Conservation (phyloP, 148 eudicot species). For the Nyssa sinensis region DNA sequence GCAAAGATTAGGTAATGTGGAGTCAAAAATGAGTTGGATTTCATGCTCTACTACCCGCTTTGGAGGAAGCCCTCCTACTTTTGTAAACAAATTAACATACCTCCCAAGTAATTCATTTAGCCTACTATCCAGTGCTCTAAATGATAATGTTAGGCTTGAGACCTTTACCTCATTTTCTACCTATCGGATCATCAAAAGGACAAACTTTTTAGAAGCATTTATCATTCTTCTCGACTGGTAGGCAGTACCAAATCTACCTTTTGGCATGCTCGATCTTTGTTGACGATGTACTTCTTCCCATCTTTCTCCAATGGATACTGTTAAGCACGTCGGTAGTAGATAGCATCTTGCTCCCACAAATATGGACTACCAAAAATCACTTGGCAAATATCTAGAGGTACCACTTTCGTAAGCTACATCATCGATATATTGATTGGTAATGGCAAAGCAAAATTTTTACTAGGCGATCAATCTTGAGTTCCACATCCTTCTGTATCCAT, state of each 20-base stretch:
- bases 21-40: background rate
- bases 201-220: background rate
- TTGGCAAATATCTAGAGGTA: constrained; percentile 14
- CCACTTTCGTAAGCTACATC: constrained; percentile 15
- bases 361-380: constrained; percentile 9
- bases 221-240: background rate
- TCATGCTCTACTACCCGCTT: constrained; percentile 2
- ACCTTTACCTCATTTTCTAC: too few species aligned
- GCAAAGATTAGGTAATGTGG: background rate
- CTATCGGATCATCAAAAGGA: background rate
- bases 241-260: background rate
- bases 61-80: background rate
- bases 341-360: constrained; percentile 6
- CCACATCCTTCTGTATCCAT: constrained; percentile 8
- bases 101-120: too few species aligned
- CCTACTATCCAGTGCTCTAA: too few species aligned
- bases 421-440: constrained; percentile 12
- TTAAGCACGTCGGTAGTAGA: background rate
- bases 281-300: background rate
- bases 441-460: background rate
- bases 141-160: too few species aligned
- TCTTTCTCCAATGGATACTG: background rate
- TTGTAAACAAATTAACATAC: background rate
- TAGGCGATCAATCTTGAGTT: background rate
- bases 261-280: background rate